Evolutionary conservation across 108 stramenopile species (phyloP), one percentile per base, ranked within the genome.

Genomic region (Stephanodiscus triporus): DNA sequence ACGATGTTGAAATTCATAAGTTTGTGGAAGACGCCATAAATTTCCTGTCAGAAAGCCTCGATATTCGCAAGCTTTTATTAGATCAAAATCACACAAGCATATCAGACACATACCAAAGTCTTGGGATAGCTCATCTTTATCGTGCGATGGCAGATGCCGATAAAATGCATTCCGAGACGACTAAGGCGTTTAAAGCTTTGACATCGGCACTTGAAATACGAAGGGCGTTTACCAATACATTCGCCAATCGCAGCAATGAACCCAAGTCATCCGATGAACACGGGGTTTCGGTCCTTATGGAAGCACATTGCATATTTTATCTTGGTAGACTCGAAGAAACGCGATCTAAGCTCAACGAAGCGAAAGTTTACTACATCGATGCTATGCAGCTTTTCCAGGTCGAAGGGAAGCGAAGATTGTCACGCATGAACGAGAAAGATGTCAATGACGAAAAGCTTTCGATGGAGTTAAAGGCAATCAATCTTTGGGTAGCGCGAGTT

Each of bases 101-200:
- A 4, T 72, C 27, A 4, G 59, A 83, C 30, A 70, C 82, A 32
- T 43, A 55, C 32, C 73, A 76, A 37, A 32, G 75, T 40, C 20
- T 77, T 34, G 81, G 81, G 34, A 60, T 71, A 13, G 81, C 76
- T n/a, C 55, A 77, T 58, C 63, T 77, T 56, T 19, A 64, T 57
- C 62, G 68, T 37, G 36, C 76, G 6, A 6, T 69, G 24, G 37
- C 37, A 47, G 49, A 22, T 49, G 62, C 56, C 36, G 29, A 53
- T 10, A 77, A 65, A 58, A 26, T 49, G 17, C 22, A 69, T 23
- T 62, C 63, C 10, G 68, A 77, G 51, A 59, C 69, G 10, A 22
- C 3, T 6, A 70, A 70, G 37, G 68, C 76, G 4, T 65, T 32
- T 0, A 68, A 58, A 20, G 34, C 68, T 6, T 38, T 77, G 54